A percentile compares a stretch with the other conserved stretches of the same genome.
Evolutionary conservation across 176 grass and related monocot species (phyloP).

Genomic region (Zea luxurians): DNA sequence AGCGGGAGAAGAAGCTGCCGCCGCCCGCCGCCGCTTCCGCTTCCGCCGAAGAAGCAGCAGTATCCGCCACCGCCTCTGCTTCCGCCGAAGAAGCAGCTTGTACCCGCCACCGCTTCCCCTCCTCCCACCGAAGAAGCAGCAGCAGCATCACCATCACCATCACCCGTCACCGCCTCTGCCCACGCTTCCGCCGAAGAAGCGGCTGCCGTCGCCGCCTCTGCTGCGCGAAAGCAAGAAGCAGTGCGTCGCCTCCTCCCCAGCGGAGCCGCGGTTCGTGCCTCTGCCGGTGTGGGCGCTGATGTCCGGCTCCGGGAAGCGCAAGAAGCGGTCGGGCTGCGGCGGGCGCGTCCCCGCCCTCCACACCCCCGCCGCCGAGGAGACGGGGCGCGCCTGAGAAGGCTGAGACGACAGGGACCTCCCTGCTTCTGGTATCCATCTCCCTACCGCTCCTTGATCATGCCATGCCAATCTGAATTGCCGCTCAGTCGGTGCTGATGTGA

Average conservation of each 20-base stretch:
- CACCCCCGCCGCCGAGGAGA: constrained; percentile 33
- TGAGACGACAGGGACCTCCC: too few species aligned
- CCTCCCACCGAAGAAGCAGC: background rate
- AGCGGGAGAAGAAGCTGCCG: background rate
- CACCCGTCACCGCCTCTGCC: background rate
- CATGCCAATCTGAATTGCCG: background rate
- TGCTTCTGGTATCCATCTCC: background rate
- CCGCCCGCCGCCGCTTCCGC: background rate
- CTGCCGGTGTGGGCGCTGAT: constrained; percentile 30
- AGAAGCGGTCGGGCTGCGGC: constrained; percentile 50
- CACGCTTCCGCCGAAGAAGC: constrained; percentile 25
- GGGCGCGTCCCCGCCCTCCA: constrained; percentile 29
- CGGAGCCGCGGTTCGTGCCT: constrained; percentile 22
- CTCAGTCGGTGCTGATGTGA: background rate
- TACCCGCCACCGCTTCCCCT: background rate
- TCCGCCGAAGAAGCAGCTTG: constrained; percentile 18
- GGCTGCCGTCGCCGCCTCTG: background rate
- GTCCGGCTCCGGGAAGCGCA: constrained; percentile 27
- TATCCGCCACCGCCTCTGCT: background rate
- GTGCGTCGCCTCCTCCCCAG: background rate
- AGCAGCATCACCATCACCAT: background rate
- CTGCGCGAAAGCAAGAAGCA: background rate
- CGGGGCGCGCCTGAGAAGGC: constrained; percentile 20
- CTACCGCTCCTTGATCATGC: background rate
- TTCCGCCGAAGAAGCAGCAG: background rate